Base-by-base conservation (phyloP, 176 grass and related monocot species). In the Avena insularis region DNA sequence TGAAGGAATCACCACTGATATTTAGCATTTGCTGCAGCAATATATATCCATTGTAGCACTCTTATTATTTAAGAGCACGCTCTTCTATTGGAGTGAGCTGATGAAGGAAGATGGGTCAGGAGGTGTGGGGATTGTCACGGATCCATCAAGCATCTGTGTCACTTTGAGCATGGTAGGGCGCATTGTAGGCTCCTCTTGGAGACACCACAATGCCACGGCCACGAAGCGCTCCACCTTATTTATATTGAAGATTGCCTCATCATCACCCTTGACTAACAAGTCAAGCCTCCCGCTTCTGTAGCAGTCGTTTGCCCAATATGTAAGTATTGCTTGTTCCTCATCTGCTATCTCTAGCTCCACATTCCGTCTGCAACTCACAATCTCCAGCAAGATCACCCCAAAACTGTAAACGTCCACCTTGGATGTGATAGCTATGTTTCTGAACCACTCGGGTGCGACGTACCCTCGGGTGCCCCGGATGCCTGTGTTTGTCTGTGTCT, bases 371-470 rank as follows among this genome's bases (percentile, higher is more conserved):
- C 83, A 89, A 47, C 87, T 83, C 49, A 86, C 75, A 69, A 89
- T 85, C 75, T 92, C 90, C n/a, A 92, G 31, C 54, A 92, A 21
- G 82, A 92, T 89, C 71, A 92, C 87, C 8, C 90, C 87, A 5
- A 89, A 92, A 56, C 83, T 92, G 33, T 89, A 92, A 33, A 86
- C 27, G 13, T 92, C 87, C 60, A 89, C 78, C 60, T 92, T 92
- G 19, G 87, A 56, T 19, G 90, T 92, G 87, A 92, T 86, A 21
- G 59, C 82, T 20, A 85, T 92, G 48, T 77, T 89, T 78, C 86
- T 92, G 79, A 92, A 89, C 90, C 87, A 92, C 79, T 92, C 87
- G 25, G 90, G 90, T 1, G 79, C 87, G 8, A 92, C 77, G 43
- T 92, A 92, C 67, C 87, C 87, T 68, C 76, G 85, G 9, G 87